phyloP scores from a whole-genome alignment of 148 eudicot species.

The Persicaria tinctoria region DNA sequence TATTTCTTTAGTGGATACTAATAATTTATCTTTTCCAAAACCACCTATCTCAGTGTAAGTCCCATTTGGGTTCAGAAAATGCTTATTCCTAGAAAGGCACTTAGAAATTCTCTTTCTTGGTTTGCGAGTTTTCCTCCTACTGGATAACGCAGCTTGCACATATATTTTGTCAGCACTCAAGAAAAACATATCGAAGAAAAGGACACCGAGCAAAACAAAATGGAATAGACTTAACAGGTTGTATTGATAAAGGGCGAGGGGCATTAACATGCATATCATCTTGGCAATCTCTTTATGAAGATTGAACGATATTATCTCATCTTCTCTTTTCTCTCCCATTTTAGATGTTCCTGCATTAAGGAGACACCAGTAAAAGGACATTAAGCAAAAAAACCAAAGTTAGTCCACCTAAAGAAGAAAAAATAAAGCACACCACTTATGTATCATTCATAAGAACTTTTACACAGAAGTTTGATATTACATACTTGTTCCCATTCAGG shows the following conservation, averaged over 20 bases:
- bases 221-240: background rate
- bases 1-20: constrained; percentile 50
- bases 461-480: too few relatives aligned
- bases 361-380: background rate
- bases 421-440: too few relatives aligned
- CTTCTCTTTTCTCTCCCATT: background rate
- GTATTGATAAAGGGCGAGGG: background rate
- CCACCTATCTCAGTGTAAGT: constrained; percentile 21
- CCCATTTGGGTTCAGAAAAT: background rate
- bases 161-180: background rate
- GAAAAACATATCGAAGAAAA: background rate
- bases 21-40: constrained; percentile 51
- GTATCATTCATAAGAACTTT: too few relatives aligned
- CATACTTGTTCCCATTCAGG: too few relatives aligned
- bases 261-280: background rate
- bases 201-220: background rate
- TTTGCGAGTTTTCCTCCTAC: constrained; percentile 56
- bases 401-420: too few relatives aligned
- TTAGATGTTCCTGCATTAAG: background rate
- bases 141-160: constrained; percentile 21
- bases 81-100: background rate
- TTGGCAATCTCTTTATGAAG: background rate
- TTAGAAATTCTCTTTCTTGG: constrained; percentile 22
- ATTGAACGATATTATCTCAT: background rate
- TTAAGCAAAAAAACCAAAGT: background rate